Evolutionary conservation across 805 yeast genomes (phyloP).

Genomic region (Brettanomyces sp.): DNA sequence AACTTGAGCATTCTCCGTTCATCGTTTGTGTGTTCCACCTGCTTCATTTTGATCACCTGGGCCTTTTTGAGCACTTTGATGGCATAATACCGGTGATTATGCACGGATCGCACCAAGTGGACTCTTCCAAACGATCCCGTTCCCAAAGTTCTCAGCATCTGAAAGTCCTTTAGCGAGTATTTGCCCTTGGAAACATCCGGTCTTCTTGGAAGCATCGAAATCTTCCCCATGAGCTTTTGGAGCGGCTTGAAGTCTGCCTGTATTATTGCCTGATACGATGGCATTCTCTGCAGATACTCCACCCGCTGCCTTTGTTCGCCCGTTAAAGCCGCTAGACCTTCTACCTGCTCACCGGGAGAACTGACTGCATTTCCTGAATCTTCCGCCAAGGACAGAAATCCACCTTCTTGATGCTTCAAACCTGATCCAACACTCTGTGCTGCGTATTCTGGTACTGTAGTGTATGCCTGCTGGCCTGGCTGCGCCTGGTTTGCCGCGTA

Average conservation of each 20-base stretch:
- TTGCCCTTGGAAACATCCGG: conserved; percentile 45
- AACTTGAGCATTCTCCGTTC: conserved; percentile 50
- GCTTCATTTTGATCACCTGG: conserved; percentile 52
- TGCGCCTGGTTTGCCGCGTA: too few relatives aligned
- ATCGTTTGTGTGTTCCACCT: conserved; percentile 56
- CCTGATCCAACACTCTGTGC: too few relatives aligned
- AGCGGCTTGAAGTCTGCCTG: conserved; percentile 23
- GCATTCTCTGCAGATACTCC: conserved; percentile 23
- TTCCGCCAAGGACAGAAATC: not conserved
- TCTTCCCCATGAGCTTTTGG: conserved; percentile 18
- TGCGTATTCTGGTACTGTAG: not conserved
- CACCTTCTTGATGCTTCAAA: not conserved
- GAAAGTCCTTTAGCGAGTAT: conserved; percentile 47
- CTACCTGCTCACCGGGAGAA: conserved; percentile 1
- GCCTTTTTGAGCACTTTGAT: conserved; percentile 50
- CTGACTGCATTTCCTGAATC: conserved; percentile 1
- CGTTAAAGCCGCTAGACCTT: conserved; percentile 8
- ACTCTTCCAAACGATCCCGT: conserved; percentile 57
- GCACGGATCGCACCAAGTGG: conserved; percentile 48
- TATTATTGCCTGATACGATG: conserved; percentile 27
- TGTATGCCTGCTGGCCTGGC: not conserved
- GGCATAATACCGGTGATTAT: conserved; percentile 51
- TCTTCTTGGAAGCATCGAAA: conserved; percentile 22
- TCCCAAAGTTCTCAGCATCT: conserved; percentile 47
- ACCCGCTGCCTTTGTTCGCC: conserved; percentile 22